Base-by-base conservation (phyloP, 1,284 basidiomycete species). In the Tremellales sp. region DNA sequence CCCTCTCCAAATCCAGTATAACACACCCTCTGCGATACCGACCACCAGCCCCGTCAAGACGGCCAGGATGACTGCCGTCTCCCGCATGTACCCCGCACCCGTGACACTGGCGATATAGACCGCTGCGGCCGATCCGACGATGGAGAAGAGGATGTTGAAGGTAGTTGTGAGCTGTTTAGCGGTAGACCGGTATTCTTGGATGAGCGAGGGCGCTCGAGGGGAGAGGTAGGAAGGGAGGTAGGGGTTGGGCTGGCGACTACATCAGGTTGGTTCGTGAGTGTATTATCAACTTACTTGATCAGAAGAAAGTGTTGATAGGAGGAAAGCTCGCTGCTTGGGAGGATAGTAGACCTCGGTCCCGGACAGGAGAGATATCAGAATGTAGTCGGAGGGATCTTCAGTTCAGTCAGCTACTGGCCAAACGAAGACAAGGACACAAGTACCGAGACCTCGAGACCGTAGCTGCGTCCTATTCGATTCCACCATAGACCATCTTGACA, bases 61-160 rank as follows among this genome's bases (percentile, higher is more conserved):
- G 10, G 54, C 63, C 25, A 69, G 49, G 7, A 69, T 25, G 3
- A 66, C 42, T 2, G 55, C 61, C 5, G 32, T 48, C 38, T 66
- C 65, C 1, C 52, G 32, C 1, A 44, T 40, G 43, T 65, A 71
- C 6, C 68, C 67, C 5, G 60, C 63, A 2, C 65, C 63, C 2
- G 54, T 52, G 4, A 47, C 53, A 2, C 58, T 51, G 0, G 60
- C 68, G 12, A 62, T 56, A 47, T 66, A 69, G 10, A 66, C 66
- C 2, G 65, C 68, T 7, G 50, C 55, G 8, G 58, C 62, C 9
- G 57, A 55, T 1, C 68, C 68, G 38, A 65, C 50, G 5, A 69
- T 61, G 4, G 63, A 65, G 53, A 71, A 71, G 25, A 68, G 51
- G 24, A 71, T 58, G 43, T 71, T 71, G 47, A 69, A 45, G 1